Percentiles rank a stretch among this genome's conserved stretches.
Evolutionary conservation across 2,329 filamentous ascomycete genomes (phyloP).

Genomic region (Colletotrichum tamarilloi): DNA sequence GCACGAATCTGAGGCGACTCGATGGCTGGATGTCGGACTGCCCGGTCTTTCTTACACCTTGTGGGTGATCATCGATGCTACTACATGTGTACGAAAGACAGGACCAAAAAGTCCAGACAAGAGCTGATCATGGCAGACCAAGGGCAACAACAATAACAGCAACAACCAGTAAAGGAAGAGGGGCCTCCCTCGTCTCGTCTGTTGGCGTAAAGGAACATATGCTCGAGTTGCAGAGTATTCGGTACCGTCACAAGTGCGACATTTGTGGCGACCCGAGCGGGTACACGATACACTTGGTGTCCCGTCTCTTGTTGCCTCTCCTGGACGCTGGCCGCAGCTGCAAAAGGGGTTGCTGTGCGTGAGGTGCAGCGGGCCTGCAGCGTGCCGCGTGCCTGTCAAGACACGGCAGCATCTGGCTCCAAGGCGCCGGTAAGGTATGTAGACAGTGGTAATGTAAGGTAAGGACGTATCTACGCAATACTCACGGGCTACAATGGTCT

Average conservation of each 20-base stretch:
- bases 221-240: not conserved
- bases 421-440: not conserved
- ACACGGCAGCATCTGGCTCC: not conserved
- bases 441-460: not conserved
- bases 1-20: not conserved
- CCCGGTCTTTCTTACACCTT: not conserved
- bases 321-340: not conserved
- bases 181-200: not conserved
- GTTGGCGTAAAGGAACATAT: not conserved
- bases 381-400: not conserved
- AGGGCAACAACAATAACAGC: not conserved
- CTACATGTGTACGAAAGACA: not conserved
- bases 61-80: not conserved
- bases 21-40: not conserved
- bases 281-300: constrained; percentile 17
- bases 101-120: not conserved
- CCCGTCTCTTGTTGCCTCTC: not conserved
- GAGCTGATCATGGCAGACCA: not conserved
- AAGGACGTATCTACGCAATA: not conserved
- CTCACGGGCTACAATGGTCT: not conserved
- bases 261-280: not conserved
- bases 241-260: not conserved
- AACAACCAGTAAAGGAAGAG: not conserved
- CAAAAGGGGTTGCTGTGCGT: not conserved
- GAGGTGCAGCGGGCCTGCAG: not conserved